A percentile compares a stretch with the other conserved stretches of the same genome.
Evolutionary conservation across 495 filamentous ascomycete species (phyloP).

Genomic region (Hyaloscypha variabilis): DNA sequence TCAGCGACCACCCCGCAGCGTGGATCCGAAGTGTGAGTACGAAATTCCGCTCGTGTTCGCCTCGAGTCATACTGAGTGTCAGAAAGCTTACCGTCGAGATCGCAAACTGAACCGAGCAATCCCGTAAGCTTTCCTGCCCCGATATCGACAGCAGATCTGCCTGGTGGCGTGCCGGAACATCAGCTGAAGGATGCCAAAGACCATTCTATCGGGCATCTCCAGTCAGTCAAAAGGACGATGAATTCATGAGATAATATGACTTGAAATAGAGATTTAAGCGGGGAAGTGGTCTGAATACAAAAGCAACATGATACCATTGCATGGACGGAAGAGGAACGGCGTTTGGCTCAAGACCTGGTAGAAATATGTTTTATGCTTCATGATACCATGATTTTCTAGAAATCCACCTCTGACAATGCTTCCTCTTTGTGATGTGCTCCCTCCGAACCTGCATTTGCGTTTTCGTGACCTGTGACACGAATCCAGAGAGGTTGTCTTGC

Average conservation of each 20-base stretch:
- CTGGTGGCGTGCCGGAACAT: slow-evolving; percentile 18
- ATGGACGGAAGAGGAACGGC: slow-evolving; percentile 8
- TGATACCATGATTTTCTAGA: no score
- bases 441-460: no score
- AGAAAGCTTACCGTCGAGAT: neutral
- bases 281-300: neutral
- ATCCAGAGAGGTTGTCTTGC: no score
- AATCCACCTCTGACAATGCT: no score
- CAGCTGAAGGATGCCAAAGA: slow-evolving; percentile 18
- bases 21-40: slow-evolving; percentile 15
- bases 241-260: slow-evolving; percentile 9
- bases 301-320: slow-evolving; percentile 18
- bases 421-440: no score
- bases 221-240: slow-evolving; percentile 17
- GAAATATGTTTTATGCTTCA: neutral
- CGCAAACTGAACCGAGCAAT: neutral
- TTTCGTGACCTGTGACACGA: no score
- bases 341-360: slow-evolving; percentile 3
- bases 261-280: neutral
- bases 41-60: neutral
- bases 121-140: neutral
- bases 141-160: slow-evolving; percentile 14
- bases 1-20: slow-evolving; percentile 19
- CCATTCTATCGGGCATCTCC: slow-evolving; percentile 19
- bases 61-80: neutral